Evolutionary conservation across 2,329 filamentous ascomycete genomes (phyloP), one percentile per base, ranked within the genome.

Genomic region (Cladosporium oxysporum): DNA sequence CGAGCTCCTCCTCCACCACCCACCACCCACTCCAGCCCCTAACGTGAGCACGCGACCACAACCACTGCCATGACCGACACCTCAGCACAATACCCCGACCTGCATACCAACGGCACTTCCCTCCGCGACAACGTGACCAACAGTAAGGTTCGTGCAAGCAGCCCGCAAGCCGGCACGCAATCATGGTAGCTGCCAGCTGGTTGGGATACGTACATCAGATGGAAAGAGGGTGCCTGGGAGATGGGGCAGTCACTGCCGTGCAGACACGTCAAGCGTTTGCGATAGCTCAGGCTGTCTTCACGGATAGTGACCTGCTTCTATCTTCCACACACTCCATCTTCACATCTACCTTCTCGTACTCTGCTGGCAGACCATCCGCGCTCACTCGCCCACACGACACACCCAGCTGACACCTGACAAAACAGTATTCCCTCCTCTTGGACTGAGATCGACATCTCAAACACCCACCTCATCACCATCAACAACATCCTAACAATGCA

Each of bases 31-130:
- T n/a, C n/a, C 23, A 29, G 11, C 61, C 31, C 61, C 50, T 55
- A 37, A 57, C 49, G 33, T 35, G 61, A 63, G 61, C 61, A 63
- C 61, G 61, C 61, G 61, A 63, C 61, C 61, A 63, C 61, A 41
- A 33, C 4, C 53, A 14, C 47, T 37, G 61, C 50, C 33, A 63
- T 63, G 61, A 31, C 61, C 61, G 33, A 55, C 60, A 49, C 61
- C 61, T 44, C 61, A 37, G 50, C 61, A 18, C 49, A 37, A 28
- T 63, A 63, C 10, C 50, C 61, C 35, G 26, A 55, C 26, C 61
- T 63, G 8, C n/a, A 47, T 1, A 26, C 60, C 50, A 63, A 57
- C 61, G 61, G 50, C 26, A 21, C 49, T 4, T 41, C 29, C 16
- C 14, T 63, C 7, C 53, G 52, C 26, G 49, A 63, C 23, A 63